Conservation (phyloP, 2,329 filamentous ascomycete genomes). For the Ploettnerulaceae sp. region DNA sequence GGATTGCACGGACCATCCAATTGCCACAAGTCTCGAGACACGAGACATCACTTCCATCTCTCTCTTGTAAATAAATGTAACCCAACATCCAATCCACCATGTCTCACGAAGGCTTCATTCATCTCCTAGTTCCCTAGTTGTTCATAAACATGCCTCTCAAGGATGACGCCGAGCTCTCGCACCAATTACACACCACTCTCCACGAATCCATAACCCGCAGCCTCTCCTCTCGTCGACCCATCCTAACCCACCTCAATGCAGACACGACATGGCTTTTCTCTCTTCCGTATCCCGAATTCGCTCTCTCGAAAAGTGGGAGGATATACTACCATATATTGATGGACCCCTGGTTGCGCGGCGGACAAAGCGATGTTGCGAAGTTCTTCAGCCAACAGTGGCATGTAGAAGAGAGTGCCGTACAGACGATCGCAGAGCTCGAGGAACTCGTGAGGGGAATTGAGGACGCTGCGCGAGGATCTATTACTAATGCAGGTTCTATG, state of each 20-base stretch:
- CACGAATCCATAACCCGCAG: conserved; percentile 16
- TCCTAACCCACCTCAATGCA: conserved; percentile 61
- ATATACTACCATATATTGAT: conserved; percentile 59
- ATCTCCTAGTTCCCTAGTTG: background rate
- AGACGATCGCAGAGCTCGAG: conserved; percentile 52
- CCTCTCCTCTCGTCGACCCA: conserved; percentile 38
- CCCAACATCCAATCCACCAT: background rate
- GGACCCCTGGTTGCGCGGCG: conserved; percentile 60
- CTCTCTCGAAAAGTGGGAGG: conserved; percentile 18
- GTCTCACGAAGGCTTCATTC: background rate
- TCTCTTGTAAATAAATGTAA: background rate
- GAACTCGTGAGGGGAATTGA: conserved; percentile 47
- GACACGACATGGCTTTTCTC: conserved; percentile 66
- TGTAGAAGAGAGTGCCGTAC: conserved; percentile 47
- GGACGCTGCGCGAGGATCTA: conserved; percentile 16
- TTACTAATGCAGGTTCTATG: background rate
- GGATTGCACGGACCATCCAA: background rate
- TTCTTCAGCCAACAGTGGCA: conserved; percentile 67
- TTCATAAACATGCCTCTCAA: background rate
- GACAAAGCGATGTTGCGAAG: conserved; percentile 56
- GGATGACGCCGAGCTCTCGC: conserved; percentile 10
- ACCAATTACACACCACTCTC: conserved; percentile 17
- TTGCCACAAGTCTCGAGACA: background rate
- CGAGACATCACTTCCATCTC: background rate
- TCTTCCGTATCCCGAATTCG: conserved; percentile 46